Evolutionary conservation across 805 yeast species (phyloP).

Genomic region (Komagataella phaffii): DNA sequence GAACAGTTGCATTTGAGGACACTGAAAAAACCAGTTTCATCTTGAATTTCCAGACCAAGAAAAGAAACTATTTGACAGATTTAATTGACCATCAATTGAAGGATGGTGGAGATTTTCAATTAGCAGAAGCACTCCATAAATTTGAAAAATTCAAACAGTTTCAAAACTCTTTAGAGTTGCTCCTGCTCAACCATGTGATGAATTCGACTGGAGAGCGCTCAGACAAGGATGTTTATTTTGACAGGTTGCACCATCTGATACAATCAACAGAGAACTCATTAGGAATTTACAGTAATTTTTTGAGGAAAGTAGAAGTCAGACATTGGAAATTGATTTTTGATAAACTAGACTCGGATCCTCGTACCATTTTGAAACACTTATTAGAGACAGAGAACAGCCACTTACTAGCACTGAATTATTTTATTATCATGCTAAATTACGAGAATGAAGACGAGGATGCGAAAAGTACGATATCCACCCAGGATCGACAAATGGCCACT

Average conservation of each 20-base stretch:
- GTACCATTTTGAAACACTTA: conserved; percentile 27
- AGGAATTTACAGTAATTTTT: conserved; percentile 33
- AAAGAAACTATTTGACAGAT: conserved; percentile 29
- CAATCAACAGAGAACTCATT: conserved; percentile 16
- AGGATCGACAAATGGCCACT: conserved; percentile 27
- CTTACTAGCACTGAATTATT: conserved; percentile 34
- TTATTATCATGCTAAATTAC: conserved; percentile 37
- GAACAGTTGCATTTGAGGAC: neutral
- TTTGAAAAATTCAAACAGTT: conserved; percentile 28
- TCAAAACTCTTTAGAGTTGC: conserved; percentile 33
- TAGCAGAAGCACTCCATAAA: conserved; percentile 10
- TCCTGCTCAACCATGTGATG: conserved; percentile 25
- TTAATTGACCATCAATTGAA: conserved; percentile 20
- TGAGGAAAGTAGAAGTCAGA: conserved; percentile 38
- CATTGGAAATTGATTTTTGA: conserved; percentile 36
- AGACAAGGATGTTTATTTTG: conserved; percentile 10
- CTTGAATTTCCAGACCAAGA: conserved; percentile 11
- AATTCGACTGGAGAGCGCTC: conserved; percentile 2
- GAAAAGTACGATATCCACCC: conserved; percentile 7
- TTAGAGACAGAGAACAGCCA: conserved; percentile 22
- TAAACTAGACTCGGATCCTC: conserved; percentile 26
- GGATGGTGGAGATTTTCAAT: neutral
- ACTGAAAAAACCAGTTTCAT: neutral
- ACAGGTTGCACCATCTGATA: conserved; percentile 17
- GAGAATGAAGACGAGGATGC: conserved; percentile 23